Percentiles rank a stretch among this genome's conserved stretches.
These are phyloP conservation scores for Puccinellia tenuiflora DNA, from an alignment of 176 grass and related monocot species.

Conservation along the genomic window DNA sequence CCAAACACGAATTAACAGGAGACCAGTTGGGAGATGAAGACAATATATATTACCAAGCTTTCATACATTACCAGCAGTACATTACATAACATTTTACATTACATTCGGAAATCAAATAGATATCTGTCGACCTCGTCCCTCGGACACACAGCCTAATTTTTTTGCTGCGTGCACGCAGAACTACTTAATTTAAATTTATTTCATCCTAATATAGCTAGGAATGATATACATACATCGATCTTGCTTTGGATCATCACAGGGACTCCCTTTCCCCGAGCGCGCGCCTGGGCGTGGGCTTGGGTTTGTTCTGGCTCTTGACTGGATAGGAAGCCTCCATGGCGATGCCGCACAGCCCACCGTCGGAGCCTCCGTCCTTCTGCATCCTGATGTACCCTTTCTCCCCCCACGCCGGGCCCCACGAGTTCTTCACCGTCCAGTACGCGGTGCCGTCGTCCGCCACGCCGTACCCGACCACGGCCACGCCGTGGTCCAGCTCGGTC, in stretches of 20 bases:
- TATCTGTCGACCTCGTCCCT: not conserved
- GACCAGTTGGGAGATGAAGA: not conserved
- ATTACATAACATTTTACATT: not conserved
- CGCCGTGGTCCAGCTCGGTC: constrained; percentile 71
- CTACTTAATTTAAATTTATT: not conserved
- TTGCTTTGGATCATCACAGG: not conserved
- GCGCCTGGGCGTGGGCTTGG: constrained; percentile 23
- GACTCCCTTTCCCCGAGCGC: not conserved
- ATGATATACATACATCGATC: not conserved
- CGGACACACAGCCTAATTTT: not conserved
- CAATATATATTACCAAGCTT: not conserved
- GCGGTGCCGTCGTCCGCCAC: constrained; percentile 23
- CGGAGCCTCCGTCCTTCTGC: constrained; percentile 32
- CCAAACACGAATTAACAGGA: too few relatives aligned
- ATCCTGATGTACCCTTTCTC: constrained; percentile 71
- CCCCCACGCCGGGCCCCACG: constrained; percentile 58
- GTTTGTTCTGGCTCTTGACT: constrained; percentile 59
- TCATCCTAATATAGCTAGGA: not conserved
- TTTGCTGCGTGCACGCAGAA: not conserved
- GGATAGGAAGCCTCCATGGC: constrained; percentile 81
- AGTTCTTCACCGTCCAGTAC: constrained; percentile 88
- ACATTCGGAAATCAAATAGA: not conserved
- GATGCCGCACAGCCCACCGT: constrained; percentile 73
- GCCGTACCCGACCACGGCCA: constrained; percentile 74
- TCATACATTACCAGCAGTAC: not conserved